phyloP scores from a whole-genome alignment of 805 yeast genomes.

The Saccharomycopsis fodiens region DNA sequence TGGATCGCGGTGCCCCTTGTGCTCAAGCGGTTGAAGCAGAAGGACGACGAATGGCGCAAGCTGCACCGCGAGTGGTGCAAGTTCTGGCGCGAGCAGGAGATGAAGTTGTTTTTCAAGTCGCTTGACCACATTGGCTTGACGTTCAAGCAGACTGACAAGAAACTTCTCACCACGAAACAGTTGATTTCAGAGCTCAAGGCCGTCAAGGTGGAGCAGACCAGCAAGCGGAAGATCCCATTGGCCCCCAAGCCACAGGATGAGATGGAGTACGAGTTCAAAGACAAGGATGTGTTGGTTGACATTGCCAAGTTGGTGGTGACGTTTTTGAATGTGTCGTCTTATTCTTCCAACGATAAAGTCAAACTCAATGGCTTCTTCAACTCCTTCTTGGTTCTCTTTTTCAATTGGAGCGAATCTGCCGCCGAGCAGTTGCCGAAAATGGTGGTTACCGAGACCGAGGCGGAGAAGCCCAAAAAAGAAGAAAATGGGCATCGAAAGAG shows the following conservation, averaged over 20 bases:
- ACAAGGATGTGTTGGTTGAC: constrained; percentile 53
- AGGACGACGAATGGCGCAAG: constrained; percentile 98
- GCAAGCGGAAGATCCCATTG: constrained; percentile 59
- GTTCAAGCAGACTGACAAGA: constrained; percentile 94
- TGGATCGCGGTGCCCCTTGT: constrained; percentile 93
- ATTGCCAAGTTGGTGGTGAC: constrained; percentile 48
- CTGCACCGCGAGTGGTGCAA: constrained; percentile 98
- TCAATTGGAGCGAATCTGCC: constrained; percentile 38
- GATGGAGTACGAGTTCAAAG: constrained; percentile 46
- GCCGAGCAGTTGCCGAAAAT: constrained; percentile 29
- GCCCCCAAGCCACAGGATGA: constrained; percentile 62
- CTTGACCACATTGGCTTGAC: constrained; percentile 93
- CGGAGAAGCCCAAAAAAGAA: constrained; percentile 5
- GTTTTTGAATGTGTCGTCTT: constrained; percentile 50
- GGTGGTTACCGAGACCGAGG: constrained; percentile 2
- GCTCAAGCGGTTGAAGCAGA: constrained; percentile 85
- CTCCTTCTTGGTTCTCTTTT: constrained; percentile 56
- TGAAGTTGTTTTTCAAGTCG: constrained; percentile 87
- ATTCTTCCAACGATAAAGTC: constrained; percentile 61
- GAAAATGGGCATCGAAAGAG: constrained; percentile 27
- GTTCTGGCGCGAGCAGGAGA: constrained; percentile 98
- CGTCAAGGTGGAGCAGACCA: constrained; percentile 57
- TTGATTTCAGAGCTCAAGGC: constrained; percentile 87
- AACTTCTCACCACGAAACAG: constrained; percentile 81
- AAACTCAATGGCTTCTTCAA: constrained; percentile 53